Evolutionary conservation across 306 rosid species (phyloP), one percentile per base, ranked within the genome.

Genomic region (Trifolium subterraneum): DNA sequence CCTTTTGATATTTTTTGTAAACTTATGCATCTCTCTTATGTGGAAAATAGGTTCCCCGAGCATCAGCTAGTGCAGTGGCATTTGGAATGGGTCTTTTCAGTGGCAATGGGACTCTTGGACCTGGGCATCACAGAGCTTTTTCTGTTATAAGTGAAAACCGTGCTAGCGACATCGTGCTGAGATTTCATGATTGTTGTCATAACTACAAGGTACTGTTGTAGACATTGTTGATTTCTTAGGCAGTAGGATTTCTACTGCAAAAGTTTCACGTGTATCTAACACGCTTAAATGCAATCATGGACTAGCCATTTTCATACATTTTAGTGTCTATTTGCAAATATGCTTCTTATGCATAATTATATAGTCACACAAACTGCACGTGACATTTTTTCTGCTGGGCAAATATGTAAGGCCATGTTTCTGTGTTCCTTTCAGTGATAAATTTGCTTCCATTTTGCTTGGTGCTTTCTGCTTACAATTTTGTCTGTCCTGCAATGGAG

Each of bases 61-160:
- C 98, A n/a, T 87, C 96, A 31, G 97, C 98, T 70, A 91, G 98
- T 84, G 98, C 97, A 47, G 97, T 94, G 77, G 93, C 97, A 83
- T 94, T 90, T 83, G 98, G 98, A 38, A 90, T 94, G 90, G 98
- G 93, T 75, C 84, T 94, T 76, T 92, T 91, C 59, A 77, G 78
- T 48, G 91, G 91, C 35, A 88, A 77, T 79, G 98, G 97, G 82
- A 88, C 77, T 75, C 97, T 94, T 75, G 98, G 98, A 66, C 83
- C 85, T 41, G 96, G 89, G 39, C 63, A 54, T 47, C 85, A 88
- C 48, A 89, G 91, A 82, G 98, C 97, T 67, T 94, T 94, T 87
- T 75, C 98, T 25, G 96, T 91, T 14, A 79, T 80, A 50, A 84
- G 95, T 80, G 98, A 94, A 88, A 94, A 89, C 68, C 95, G 95